These are phyloP conservation scores for Podospora anserina DNA, from an alignment of 495 filamentous ascomycete genomes.

Conservation along the genomic window DNA sequence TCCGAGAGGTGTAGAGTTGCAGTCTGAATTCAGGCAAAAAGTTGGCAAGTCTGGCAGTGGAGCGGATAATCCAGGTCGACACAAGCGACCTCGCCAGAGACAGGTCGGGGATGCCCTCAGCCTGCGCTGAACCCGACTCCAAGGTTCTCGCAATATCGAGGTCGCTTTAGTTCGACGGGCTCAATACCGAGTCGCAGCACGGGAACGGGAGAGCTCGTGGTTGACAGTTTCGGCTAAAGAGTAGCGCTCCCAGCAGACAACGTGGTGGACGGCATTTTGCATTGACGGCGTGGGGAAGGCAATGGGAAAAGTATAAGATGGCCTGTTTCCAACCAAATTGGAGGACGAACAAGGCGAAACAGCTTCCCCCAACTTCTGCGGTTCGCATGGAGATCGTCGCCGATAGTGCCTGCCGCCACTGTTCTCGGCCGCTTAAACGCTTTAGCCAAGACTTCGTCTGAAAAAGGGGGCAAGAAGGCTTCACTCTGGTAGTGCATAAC, in stretches of 20 bases:
- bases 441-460: neutral
- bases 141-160: constrained; percentile 29
- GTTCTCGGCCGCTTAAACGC: neutral
- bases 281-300: neutral
- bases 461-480: neutral
- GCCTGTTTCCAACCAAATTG: neutral
- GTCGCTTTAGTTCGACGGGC: constrained; percentile 11
- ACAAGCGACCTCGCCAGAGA: neutral
- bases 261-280: neutral
- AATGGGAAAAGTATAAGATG: neutral
- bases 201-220: constrained; percentile 21
- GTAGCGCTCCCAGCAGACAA: constrained; percentile 5
- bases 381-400: neutral
- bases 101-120: constrained; percentile 4
- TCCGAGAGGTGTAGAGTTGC: neutral
- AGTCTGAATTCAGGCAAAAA: constrained; percentile 21
- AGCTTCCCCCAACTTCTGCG: neutral
- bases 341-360: neutral
- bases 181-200: constrained; percentile 24
- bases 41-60: neutral
- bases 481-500: neutral
- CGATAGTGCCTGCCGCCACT: neutral
- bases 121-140: constrained; percentile 17
- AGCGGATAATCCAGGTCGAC: neutral
- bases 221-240: constrained; percentile 8